A percentile compares a stretch with the other conserved stretches of the same genome.
Conservation (phyloP, 208 protist species). For the Trypanosoma scelopori region DNA sequence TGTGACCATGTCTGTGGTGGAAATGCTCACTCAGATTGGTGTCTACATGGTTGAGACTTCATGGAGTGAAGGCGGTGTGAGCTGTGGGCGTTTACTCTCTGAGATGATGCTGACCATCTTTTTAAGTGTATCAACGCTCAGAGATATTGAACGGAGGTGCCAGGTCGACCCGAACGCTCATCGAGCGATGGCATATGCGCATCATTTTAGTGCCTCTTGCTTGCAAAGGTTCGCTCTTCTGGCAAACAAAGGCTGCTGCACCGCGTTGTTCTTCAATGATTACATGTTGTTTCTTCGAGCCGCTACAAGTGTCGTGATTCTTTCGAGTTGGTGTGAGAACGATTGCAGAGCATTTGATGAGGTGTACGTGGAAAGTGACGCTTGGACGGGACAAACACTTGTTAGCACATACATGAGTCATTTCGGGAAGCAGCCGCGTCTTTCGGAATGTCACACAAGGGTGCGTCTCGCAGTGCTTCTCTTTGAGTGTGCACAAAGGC, state of each 20-base stretch:
- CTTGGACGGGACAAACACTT: not conserved
- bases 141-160: conserved; percentile 1
- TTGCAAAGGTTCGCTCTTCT: conserved; percentile 16
- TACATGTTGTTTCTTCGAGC: conserved; percentile 25
- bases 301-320: conserved; percentile 7
- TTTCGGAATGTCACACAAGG: conserved; percentile 1
- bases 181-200: not conserved
- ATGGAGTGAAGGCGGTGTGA: not conserved
- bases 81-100: conserved; percentile 10
- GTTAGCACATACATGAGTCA: not conserved
- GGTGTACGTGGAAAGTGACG: not conserved
- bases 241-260: not conserved
- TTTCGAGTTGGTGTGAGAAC: conserved; percentile 23
- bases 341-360: conserved; percentile 1
- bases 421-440: conserved; percentile 16
- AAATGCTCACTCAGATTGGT: conserved; percentile 11
- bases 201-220: conserved; percentile 13
- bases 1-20: conserved; percentile 8
- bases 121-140: not conserved
- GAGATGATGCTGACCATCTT: conserved; percentile 13
- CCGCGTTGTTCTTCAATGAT: conserved; percentile 11
- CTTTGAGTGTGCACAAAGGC: conserved; percentile 17
- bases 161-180: not conserved
- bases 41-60: conserved; percentile 26
- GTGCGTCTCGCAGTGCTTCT: conserved; percentile 17